phyloP scores from a whole-genome alignment of 2,329 filamentous ascomycete genomes.

The Arthrobotrys conoides region DNA sequence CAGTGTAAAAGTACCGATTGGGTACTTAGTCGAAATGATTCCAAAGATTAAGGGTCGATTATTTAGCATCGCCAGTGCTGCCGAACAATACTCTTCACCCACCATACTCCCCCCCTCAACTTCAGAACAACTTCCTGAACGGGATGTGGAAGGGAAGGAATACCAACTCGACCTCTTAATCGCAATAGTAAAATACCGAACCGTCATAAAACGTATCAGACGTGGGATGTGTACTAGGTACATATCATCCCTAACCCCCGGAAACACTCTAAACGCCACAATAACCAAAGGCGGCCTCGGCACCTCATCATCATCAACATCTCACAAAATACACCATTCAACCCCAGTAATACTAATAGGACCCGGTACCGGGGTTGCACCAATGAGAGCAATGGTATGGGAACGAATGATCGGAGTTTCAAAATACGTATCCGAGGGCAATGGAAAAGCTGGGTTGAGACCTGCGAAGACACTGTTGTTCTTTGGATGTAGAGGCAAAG shows the following conservation, averaged over 20 bases:
- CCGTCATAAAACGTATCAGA: conserved; percentile 84
- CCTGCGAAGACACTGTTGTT: conserved; percentile 75
- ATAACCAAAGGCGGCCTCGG: conserved; percentile 71
- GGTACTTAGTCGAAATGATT: conserved; percentile 79
- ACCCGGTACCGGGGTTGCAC: conserved; percentile 88
- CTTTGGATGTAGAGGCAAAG: conserved; percentile 83
- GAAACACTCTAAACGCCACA: conserved; percentile 74
- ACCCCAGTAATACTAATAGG: conserved; percentile 81
- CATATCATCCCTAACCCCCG: conserved; percentile 75
- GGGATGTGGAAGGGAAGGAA: conserved; percentile 65
- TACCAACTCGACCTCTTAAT: conserved; percentile 78
- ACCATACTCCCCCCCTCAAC: conserved; percentile 64
- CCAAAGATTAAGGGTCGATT: conserved; percentile 88
- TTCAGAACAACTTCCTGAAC: conserved; percentile 30
- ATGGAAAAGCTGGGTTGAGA: conserved; percentile 40
- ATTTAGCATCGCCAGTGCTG: conserved; percentile 90
- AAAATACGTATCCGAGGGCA: not conserved
- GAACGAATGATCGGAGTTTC: conserved; percentile 71
- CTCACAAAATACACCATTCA: conserved; percentile 68
- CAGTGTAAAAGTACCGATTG: conserved; percentile 83
- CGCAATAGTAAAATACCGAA: conserved; percentile 91
- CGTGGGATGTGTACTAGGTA: conserved; percentile 93
- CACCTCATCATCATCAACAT: conserved; percentile 65
- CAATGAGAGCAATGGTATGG: conserved; percentile 84
- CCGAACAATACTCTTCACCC: conserved; percentile 66